Conservation (phyloP, 352 stramenopile genomes). For the Globisporangium rhizosaccharum region DNA sequence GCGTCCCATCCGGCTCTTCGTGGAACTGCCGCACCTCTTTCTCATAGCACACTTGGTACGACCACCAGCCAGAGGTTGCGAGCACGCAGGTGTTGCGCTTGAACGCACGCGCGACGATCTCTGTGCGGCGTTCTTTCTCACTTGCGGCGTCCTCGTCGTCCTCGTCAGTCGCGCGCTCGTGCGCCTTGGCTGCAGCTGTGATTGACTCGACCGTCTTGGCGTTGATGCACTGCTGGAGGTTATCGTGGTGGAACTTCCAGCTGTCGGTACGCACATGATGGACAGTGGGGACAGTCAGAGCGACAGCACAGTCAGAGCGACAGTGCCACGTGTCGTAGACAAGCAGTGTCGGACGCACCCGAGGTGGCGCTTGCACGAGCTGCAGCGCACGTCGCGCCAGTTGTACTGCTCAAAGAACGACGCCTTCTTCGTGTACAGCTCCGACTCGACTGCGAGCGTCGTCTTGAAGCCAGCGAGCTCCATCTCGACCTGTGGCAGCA, state of each 20-base stretch:
- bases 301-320: background rate
- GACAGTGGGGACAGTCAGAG: background rate
- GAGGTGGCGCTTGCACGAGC: constrained; percentile 68
- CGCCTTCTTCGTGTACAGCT: constrained; percentile 63
- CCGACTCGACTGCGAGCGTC: constrained; percentile 45
- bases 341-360: constrained; percentile 26
- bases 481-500: constrained; percentile 51
- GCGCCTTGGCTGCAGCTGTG: constrained; percentile 24
- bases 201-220: constrained; percentile 49
- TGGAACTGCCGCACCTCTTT: constrained; percentile 81
- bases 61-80: constrained; percentile 69
- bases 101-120: constrained; percentile 47
- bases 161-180: constrained; percentile 29
- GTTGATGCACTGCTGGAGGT: constrained; percentile 67
- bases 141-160: constrained; percentile 22
- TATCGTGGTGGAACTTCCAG: constrained; percentile 81
- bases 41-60: constrained; percentile 81
- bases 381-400: constrained; percentile 70
- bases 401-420: constrained; percentile 83
- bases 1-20: constrained; percentile 64
- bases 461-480: constrained; percentile 70
- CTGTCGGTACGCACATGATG: constrained; percentile 14
- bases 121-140: constrained; percentile 27
- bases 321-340: background rate
- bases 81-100: constrained; percentile 49